Evolutionary conservation across 1,284 basidiomycete genomes (phyloP).

Genomic region (Polyporus tsugae): DNA sequence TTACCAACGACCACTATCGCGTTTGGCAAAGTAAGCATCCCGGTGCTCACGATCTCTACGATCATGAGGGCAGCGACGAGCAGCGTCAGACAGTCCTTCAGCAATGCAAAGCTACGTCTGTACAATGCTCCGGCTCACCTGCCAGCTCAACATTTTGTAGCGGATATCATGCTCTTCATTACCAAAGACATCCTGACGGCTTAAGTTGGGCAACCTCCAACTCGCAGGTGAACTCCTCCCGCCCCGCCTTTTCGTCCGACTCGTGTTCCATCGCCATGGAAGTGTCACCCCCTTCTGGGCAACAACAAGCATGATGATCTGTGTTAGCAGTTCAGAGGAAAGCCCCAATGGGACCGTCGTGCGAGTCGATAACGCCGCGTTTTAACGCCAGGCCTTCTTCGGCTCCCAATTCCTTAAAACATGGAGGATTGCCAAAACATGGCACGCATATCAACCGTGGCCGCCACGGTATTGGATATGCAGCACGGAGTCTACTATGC

Average conservation of each 20-base stretch:
- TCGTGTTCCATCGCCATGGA: background rate
- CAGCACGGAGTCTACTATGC: background rate
- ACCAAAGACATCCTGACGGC: slow-evolving; percentile 43
- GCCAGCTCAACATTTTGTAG: slow-evolving; percentile 55
- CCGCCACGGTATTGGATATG: background rate
- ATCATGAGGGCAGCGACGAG: slow-evolving; percentile 63
- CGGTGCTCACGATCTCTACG: slow-evolving; percentile 65
- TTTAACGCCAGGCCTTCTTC: background rate
- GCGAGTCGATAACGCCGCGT: background rate
- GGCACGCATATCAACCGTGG: background rate
- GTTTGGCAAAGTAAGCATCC: slow-evolving; percentile 63
- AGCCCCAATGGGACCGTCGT: background rate
- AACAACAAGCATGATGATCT: background rate
- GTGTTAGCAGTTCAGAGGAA: background rate
- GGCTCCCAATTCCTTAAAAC: background rate
- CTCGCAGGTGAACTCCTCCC: background rate
- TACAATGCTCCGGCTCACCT: slow-evolving; percentile 43
- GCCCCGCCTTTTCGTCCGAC: background rate
- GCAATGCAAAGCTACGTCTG: background rate
- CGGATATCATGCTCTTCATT: slow-evolving; percentile 45
- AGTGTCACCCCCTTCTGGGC: too few species aligned
- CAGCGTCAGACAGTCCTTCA: slow-evolving; percentile 34
- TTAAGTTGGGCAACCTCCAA: background rate
- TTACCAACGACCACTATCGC: slow-evolving; percentile 61
- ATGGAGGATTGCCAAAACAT: background rate